Evolutionary conservation across 257 asterid species (phyloP), one percentile per base, ranked within the genome.

Genomic region (Pogostemon cablin): DNA sequence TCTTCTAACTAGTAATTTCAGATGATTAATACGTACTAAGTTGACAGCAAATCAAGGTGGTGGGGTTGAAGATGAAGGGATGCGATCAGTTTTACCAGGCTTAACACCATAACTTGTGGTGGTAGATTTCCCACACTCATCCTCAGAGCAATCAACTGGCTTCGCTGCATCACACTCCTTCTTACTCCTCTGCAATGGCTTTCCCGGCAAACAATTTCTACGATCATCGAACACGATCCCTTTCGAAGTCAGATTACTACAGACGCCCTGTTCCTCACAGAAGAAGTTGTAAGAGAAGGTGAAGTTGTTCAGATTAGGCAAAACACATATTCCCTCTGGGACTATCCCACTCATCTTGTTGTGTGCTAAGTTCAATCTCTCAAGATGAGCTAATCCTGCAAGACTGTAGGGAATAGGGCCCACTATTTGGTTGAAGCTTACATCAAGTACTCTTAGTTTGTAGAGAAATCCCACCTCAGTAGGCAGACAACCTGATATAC

Each of bases 401-500:
- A 87, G 73, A 53, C 84, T 81, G 54, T 90, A 85, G 3, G 96
- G 92, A 41, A 87, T 15, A 9, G 86, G 81, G 9, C 96, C 90
- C 2, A 79, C 81, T 34, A 90, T 40, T n/a, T 83, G 73, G 71
- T 90, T 89, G 15, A 20, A 50, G 71, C 96, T 90, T 44, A 90
- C 83, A 58, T 87, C 96, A 0, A 90, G 79, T 5, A 87, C 82
- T 35, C 77, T 82, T 12, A 87, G 68, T 41, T 87, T 86, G 83
- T 87, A 84, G 0, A 90, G 82, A 47, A 61, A 86, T 44, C 96
- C 96, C 25, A 90, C 77, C 46, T 90, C 90, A n/a, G 70, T 64
- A 3, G 96, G 95, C 38, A 87, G 69, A 50, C 95, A 90, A 2
- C 96, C 95, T 15, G 88, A 69, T 6, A 89, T 55, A 43, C 83